Conservation (phyloP, 768 basidiomycete species). For the Chlorophyllum brunneum region DNA sequence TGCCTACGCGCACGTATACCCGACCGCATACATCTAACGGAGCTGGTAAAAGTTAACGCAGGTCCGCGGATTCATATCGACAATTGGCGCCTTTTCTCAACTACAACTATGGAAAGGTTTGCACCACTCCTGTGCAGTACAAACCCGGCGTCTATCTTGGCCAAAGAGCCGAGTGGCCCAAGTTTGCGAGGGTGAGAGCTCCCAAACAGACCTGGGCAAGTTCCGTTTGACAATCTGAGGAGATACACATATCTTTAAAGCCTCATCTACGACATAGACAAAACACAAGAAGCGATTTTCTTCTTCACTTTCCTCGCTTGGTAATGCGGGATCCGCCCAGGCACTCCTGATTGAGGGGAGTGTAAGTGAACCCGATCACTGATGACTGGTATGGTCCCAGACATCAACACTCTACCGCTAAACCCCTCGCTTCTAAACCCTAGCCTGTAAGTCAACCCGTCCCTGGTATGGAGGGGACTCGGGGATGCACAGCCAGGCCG, state of each 20-base stretch:
- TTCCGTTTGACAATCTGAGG: no score
- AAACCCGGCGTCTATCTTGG: not conserved
- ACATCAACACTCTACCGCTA: not conserved
- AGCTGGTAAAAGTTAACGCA: slow-evolving; percentile 14
- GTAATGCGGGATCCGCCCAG: not conserved
- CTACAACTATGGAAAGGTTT: not conserved
- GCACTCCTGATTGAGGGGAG: not conserved
- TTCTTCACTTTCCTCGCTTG: not conserved
- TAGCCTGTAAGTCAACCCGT: no score
- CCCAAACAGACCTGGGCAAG: not conserved
- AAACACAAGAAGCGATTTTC: not conserved
- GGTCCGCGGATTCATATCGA: slow-evolving; percentile 12
- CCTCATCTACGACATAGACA: no score
- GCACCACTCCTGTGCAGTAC: not conserved
- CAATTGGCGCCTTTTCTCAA: not conserved
- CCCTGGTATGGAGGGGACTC: no score
- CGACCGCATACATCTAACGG: slow-evolving; percentile 8
- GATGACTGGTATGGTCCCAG: no score
- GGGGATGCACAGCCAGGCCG: not conserved
- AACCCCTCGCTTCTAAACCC: no score
- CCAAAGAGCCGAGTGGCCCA: not conserved
- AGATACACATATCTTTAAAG: no score
- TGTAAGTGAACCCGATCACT: not conserved
- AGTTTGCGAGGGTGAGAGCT: not conserved
- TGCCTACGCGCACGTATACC: slow-evolving; percentile 4